These are phyloP conservation scores for Golubevia sp. DNA, from an alignment of 1,284 basidiomycete genomes.

Conservation along the genomic window DNA sequence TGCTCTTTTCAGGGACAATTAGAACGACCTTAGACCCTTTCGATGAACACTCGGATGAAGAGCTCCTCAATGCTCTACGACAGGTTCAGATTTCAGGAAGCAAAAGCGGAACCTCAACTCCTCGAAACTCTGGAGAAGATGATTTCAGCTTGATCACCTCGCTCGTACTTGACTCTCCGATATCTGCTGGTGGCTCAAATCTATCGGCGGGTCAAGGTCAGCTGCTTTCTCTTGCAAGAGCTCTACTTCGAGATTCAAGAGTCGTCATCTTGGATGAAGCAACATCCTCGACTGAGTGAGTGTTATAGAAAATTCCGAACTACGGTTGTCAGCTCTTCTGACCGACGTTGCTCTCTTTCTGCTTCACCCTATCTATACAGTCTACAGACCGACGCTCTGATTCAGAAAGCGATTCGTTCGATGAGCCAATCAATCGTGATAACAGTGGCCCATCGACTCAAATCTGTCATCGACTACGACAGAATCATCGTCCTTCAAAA, in stretches of 20 bases:
- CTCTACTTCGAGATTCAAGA: slow-evolving; percentile 38
- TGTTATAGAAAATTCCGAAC: no score
- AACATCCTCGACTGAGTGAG: slow-evolving; percentile 53
- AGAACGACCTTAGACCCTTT: slow-evolving; percentile 87
- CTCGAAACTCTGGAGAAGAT: neutral
- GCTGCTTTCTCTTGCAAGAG: slow-evolving; percentile 51
- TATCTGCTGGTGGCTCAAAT: slow-evolving; percentile 47
- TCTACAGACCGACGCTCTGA: neutral
- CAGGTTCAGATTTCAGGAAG: slow-evolving; percentile 66
- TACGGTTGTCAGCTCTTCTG: no score
- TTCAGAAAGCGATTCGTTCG: no score
- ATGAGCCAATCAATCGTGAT: neutral
- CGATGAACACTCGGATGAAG: slow-evolving; percentile 77
- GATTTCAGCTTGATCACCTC: neutral
- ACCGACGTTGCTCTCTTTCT: no score
- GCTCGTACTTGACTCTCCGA: slow-evolving; percentile 4
- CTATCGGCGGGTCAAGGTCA: slow-evolving; percentile 54
- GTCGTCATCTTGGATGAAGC: slow-evolving; percentile 60
- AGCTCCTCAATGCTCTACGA: slow-evolving; percentile 72
- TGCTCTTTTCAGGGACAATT: slow-evolving; percentile 83
- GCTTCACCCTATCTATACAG: neutral
- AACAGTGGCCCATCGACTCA: slow-evolving; percentile 71
- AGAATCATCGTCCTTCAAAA: slow-evolving; percentile 70
- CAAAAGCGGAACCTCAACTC: slow-evolving; percentile 14
- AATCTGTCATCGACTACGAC: slow-evolving; percentile 71